phyloP scores from a whole-genome alignment of 2,329 filamentous ascomycete genomes.

The Nemania abortiva region DNA sequence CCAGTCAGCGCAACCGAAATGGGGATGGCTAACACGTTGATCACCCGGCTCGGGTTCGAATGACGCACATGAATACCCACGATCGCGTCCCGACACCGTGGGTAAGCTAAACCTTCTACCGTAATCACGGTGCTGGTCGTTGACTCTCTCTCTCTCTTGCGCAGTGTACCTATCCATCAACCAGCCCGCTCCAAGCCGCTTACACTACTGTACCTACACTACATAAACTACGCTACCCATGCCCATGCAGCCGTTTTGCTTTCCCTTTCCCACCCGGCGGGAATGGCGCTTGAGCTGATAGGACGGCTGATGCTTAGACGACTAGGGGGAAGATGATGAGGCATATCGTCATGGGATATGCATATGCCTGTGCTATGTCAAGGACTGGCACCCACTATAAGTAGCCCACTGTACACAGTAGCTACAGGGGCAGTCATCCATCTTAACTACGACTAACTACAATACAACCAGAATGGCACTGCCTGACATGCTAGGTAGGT shows the following conservation, averaged over 20 bases:
- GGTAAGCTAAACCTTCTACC: slow-evolving; percentile 30
- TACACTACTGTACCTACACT: neutral
- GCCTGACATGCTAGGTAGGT: neutral
- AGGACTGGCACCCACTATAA: no score
- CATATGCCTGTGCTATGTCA: neutral
- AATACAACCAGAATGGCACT: no score
- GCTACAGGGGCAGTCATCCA: no score
- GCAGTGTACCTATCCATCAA: no score
- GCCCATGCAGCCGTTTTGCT: slow-evolving; percentile 2
- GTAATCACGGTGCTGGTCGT: neutral
- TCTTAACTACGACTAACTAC: no score
- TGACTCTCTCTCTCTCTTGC: neutral
- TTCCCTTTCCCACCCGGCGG: slow-evolving; percentile 13
- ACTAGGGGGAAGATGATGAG: neutral
- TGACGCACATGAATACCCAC: slow-evolving; percentile 35
- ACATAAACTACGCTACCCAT: neutral
- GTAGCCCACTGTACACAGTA: no score
- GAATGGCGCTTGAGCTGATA: slow-evolving; percentile 34
- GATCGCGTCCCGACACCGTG: slow-evolving; percentile 40
- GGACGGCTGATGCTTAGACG: slow-evolving; percentile 32
- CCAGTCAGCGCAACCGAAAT: slow-evolving; percentile 31
- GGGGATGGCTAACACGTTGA: slow-evolving; percentile 30
- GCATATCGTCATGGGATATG: slow-evolving; percentile 20
- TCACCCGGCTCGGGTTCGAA: slow-evolving; percentile 34
- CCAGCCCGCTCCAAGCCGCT: no score